These are phyloP conservation scores for Aspergillus conjunctus DNA, from an alignment of 495 filamentous ascomycete species.

Conservation along the genomic window DNA sequence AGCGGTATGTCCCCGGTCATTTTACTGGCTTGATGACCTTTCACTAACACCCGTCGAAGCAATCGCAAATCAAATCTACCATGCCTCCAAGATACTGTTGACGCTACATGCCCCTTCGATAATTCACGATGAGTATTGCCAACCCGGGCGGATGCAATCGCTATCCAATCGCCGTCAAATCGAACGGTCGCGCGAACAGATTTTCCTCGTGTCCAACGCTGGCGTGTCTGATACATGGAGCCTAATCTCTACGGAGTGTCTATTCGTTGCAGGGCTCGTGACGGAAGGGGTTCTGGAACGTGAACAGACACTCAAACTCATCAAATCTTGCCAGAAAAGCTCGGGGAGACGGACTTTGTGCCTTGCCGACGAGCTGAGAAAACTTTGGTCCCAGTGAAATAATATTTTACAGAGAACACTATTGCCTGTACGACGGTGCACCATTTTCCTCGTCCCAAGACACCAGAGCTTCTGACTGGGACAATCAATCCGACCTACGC, in stretches of 20 bases:
- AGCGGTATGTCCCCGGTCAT: neutral
- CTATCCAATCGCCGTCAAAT: slow-evolving; percentile 3
- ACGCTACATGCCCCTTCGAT: neutral
- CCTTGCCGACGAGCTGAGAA: neutral
- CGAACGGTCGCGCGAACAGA: slow-evolving; percentile 4
- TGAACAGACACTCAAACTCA: slow-evolving; percentile 9
- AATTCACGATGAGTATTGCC: neutral
- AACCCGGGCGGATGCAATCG: neutral
- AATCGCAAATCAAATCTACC: slow-evolving; percentile 12
- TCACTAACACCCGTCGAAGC: neutral
- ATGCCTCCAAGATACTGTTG: slow-evolving; percentile 18
- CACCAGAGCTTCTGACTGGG: too few species aligned
- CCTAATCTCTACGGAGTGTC: slow-evolving; percentile 9
- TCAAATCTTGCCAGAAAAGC: slow-evolving; percentile 7
- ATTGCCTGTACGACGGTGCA: too few species aligned
- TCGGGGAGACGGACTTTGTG: neutral
- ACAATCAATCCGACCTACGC: neutral
- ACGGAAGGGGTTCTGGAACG: slow-evolving; percentile 13
- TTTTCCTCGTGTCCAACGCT: slow-evolving; percentile 13
- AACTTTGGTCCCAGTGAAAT: neutral
- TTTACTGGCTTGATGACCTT: neutral
- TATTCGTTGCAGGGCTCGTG: slow-evolving; percentile 9
- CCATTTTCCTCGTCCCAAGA: too few species aligned
- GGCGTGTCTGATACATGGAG: slow-evolving; percentile 8
- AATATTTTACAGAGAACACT: too few species aligned